phyloP scores from a whole-genome alignment of 768 basidiomycete genomes.

The Psilocybe tampanensis region DNA sequence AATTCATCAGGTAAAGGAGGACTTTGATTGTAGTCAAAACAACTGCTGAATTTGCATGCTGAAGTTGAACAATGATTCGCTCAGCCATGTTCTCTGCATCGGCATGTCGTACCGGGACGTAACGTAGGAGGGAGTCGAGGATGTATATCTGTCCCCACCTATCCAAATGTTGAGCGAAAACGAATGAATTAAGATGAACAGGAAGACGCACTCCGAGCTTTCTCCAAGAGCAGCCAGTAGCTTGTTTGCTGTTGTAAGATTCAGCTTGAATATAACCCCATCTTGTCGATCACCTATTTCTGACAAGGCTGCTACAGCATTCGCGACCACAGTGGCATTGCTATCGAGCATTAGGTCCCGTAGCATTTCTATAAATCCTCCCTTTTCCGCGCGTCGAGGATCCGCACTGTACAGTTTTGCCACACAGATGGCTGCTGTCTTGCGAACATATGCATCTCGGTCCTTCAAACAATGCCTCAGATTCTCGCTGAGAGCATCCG shows the following conservation, averaged over 20 bases:
- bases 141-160: constrained; percentile 99
- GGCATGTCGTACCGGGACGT: constrained; percentile 83
- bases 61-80: constrained; percentile 88
- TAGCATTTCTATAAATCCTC: constrained; percentile 88
- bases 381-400: constrained; percentile 81
- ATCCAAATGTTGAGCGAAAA: constrained; percentile 14
- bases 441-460: constrained; percentile 95
- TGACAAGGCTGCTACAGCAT: constrained; percentile 94
- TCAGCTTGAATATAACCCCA: constrained; percentile 90
- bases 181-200: not conserved
- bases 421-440: constrained; percentile 97
- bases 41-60: constrained; percentile 99
- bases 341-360: constrained; percentile 90
- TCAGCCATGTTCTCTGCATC: constrained; percentile 98
- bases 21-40: constrained; percentile 98
- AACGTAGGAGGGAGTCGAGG: constrained; percentile 89
- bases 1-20: constrained; percentile 96
- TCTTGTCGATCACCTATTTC: constrained; percentile 96
- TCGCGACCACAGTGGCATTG: constrained; percentile 97
- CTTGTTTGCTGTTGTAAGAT: constrained; percentile 85
- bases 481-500: constrained; percentile 85
- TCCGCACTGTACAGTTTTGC: constrained; percentile 94
- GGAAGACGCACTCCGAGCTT: constrained; percentile 89
- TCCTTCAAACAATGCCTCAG: constrained; percentile 92
- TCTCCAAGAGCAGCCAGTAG: constrained; percentile 89